Base-by-base conservation (phyloP, 2,329 filamentous ascomycete species). In the Diaporthe citri region DNA sequence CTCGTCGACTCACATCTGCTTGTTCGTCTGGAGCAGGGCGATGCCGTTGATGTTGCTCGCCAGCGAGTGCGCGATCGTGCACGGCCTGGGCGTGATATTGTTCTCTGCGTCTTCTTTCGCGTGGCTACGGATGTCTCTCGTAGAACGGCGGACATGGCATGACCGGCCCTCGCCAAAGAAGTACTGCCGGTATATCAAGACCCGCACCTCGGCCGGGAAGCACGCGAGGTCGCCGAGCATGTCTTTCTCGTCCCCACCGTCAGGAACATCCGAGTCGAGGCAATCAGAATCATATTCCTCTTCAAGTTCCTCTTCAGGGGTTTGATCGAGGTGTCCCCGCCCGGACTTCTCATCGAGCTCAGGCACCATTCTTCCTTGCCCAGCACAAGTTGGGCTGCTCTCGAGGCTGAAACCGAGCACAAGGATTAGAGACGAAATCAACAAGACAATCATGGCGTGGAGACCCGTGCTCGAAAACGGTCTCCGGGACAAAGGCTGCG, bases 361-460 rank as follows among this genome's bases (percentile, higher is more conserved):
- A 22, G 31, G 22, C 64, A 52, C 34, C 46, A 39, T 52, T 15
- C 46, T 28, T 12, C 31, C 34, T 2, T n/a, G 20, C 9, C 64
- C 46, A 12, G 31, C 64, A 67, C 31, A 28, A 6, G 31, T 39
- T n/a, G 64, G 15, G n/a, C 64, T 41, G 34, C 46, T 67, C 5
- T 52, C 64, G 28, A 52, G 64, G 46, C 64, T 67, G n/a, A 67
- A 39, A 52, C 64, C 46, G n/a, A 67, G 64, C 46, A 25, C 46
- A 39, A 67, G 64, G 31, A 67, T 48, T 9, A 67, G 31, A 39
- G 64, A 67, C 46, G 64, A 67, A 67, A 67, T 67, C 22, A 67
- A 17, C 64, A 67, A 22, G 64, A 67, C 64, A 34, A 67, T 67
- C 64, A 67, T 67, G 64, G 31, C 64, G 62, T 52, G 62, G 31